Conservation (phyloP, 257 asterid genomes). For the Solanum clarkiae region DNA sequence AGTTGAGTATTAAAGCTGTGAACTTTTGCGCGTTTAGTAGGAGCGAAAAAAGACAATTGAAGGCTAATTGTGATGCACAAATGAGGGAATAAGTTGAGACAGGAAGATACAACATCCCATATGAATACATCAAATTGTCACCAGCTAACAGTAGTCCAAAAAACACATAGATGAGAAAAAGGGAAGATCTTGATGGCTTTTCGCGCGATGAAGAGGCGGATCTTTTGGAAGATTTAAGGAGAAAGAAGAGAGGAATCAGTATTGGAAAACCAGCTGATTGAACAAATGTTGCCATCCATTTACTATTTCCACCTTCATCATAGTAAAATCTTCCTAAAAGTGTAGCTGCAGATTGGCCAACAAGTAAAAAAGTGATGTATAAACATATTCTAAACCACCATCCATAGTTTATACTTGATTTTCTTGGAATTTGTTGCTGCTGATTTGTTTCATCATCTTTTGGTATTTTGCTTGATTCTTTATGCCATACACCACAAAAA, state of each 20-base stretch:
- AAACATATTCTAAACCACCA: slow-evolving; percentile 18
- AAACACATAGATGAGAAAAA: slow-evolving; percentile 7
- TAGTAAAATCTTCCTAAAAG: slow-evolving; percentile 24
- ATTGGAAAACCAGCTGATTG: slow-evolving; percentile 24
- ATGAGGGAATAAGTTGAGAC: slow-evolving; percentile 32
- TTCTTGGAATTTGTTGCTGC: neutral
- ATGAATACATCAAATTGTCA: slow-evolving; percentile 24
- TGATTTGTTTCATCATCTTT: neutral
- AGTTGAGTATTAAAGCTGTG: slow-evolving; percentile 23
- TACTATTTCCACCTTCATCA: slow-evolving; percentile 32
- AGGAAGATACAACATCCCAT: slow-evolving; percentile 23
- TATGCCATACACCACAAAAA: neutral
- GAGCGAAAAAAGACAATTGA: slow-evolving; percentile 23
- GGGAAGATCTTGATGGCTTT: neutral
- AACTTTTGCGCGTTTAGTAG: slow-evolving; percentile 20
- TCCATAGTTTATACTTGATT: neutral
- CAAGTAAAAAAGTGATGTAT: slow-evolving; percentile 10
- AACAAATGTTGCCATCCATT: slow-evolving; percentile 32
- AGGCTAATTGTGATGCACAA: slow-evolving; percentile 29
- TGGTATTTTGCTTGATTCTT: neutral
- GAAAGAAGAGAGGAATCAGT: slow-evolving; percentile 13
- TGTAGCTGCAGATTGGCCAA: slow-evolving; percentile 25
- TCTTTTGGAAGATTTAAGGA: neutral
- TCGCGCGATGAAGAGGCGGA: neutral
- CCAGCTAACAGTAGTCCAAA: slow-evolving; percentile 20